A percentile compares a stretch with the other conserved stretches of the same genome.
phyloP scores from a whole-genome alignment of 371 early-diverging fungal genomes.

The Mortierella sp. region DNA sequence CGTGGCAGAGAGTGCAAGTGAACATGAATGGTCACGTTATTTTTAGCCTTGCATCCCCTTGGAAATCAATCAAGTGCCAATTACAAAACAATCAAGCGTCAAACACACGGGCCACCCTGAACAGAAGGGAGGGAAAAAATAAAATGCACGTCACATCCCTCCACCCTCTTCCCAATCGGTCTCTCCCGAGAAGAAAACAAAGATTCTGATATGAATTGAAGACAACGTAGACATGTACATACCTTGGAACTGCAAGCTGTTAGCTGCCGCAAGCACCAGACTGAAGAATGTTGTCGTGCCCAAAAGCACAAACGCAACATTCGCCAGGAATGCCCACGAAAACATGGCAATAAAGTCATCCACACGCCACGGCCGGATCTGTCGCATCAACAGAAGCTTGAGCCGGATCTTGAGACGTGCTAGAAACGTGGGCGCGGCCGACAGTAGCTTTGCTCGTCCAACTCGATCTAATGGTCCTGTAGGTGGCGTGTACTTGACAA shows the following conservation, averaged over 20 bases:
- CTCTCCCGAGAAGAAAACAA: slow-evolving; percentile 7
- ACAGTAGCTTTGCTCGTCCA: slow-evolving; percentile 43
- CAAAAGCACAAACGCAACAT: slow-evolving; percentile 85
- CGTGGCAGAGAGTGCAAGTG: neutral
- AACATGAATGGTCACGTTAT: neutral
- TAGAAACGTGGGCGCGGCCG: slow-evolving; percentile 47
- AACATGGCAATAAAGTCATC: slow-evolving; percentile 93
- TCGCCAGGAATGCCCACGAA: slow-evolving; percentile 92
- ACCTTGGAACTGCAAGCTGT: slow-evolving; percentile 93
- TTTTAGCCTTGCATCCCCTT: neutral
- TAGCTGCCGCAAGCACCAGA: slow-evolving; percentile 83
- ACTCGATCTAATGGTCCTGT: slow-evolving; percentile 49
- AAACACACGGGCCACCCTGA: slow-evolving; percentile 48
- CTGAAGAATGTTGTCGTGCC: slow-evolving; percentile 95
- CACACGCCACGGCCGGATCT: slow-evolving; percentile 83
- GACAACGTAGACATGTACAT: slow-evolving; percentile 10
- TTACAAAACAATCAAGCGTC: neutral
- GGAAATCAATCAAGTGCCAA: neutral
- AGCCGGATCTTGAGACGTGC: slow-evolving; percentile 68
- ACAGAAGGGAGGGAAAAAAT: neutral
- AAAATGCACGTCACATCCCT: neutral
- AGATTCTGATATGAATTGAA: neutral
- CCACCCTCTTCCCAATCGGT: neutral
- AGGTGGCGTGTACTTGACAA: slow-evolving; percentile 53
- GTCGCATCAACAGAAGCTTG: slow-evolving; percentile 72